A percentile compares a stretch with the other conserved stretches of the same genome.
These are phyloP conservation scores for Pisolithus orientalis DNA, from an alignment of 768 basidiomycete species.

Conservation along the genomic window DNA sequence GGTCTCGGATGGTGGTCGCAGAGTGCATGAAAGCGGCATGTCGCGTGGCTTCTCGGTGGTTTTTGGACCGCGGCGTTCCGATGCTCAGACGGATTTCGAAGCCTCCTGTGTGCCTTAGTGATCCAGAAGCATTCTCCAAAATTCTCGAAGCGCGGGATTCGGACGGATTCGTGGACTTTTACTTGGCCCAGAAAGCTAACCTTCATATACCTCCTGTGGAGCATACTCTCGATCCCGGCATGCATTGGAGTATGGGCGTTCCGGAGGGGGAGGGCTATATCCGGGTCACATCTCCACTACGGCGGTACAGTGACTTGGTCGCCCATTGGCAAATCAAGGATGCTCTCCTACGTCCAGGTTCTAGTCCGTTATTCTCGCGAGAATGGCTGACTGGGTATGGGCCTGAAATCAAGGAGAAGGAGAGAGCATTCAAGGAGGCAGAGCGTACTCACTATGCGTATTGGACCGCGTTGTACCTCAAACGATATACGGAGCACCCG, in stretches of 20 bases:
- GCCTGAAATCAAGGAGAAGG: conserved; percentile 30
- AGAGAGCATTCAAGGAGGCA: conserved; percentile 27
- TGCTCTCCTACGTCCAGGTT: conserved; percentile 42
- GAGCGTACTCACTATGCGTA: conserved; percentile 29
- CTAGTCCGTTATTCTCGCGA: conserved; percentile 37
- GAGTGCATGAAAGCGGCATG: conserved; percentile 83
- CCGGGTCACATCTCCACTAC: conserved; percentile 79
- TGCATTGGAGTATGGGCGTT: conserved; percentile 69
- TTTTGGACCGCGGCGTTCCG: conserved; percentile 51
- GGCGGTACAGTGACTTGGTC: conserved; percentile 77
- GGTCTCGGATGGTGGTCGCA: conserved; percentile 54
- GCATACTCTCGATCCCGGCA: conserved; percentile 48
- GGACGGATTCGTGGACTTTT: conserved; percentile 38
- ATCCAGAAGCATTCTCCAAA: conserved; percentile 31
- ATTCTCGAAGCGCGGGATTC: conserved; percentile 45
- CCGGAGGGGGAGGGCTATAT: conserved; percentile 72
- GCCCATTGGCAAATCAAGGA: conserved; percentile 93
- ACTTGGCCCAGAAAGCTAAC: conserved; percentile 27
- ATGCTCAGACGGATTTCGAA: conserved; percentile 51
- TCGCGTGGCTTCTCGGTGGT: conserved; percentile 69
- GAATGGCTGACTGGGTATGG: conserved; percentile 42
- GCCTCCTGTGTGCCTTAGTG: conserved; percentile 25
- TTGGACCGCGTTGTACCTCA: conserved; percentile 38
- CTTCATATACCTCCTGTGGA: conserved; percentile 30
- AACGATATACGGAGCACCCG: conserved; percentile 30